Base-by-base conservation (phyloP, 805 yeast species). In the Pichia deserticola region DNA sequence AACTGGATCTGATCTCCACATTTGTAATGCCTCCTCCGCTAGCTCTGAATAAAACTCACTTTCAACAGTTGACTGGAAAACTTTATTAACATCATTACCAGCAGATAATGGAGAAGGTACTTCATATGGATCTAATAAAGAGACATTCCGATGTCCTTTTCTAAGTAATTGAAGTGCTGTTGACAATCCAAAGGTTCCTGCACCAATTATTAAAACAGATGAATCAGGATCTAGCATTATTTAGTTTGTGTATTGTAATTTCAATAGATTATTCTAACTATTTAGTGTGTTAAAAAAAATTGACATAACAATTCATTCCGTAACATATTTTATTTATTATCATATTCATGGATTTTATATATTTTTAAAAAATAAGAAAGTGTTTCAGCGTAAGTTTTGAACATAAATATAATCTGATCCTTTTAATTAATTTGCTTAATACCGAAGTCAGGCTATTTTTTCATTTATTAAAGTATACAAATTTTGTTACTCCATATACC, bases 151-250 rank as follows among this genome's bases (percentile, higher is more conserved):
- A 44, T 61, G 59, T 2, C 73, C 74, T 33, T 61, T 59, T 4
- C 69, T 58, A 1, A 64, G 54, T 8, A 73, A 57, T 39, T 67
- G 65, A 3, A 72, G 53, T 3, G 70, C 73, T 0, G 76, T 70
- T 5, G 75, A 71, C 7, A 73, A 61, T 5, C 77, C 77, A 56
- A 70, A 72, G 0, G 73, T 70, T 2, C 76, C 76, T 33, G 73
- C 72, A 4, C 77, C 77, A n/a, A 72, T 60, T 28, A 69, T 61
- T 5, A 70, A 55, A 20, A 66, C 54, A 5, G 42, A 40, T 8
- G 43, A 7, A 40, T 40, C 7, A 5, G 34, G 32, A 8, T 42
- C 32, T 35, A 42, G 34, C 45, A 42, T 42, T 42, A 5, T 20
- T 20, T 20, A 8, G 12, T 34, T 3, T 25, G 15, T 37, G 40